Conservation (phyloP, 176 grass and related monocot species). For the maize (Zea mays) region Zm-B73-REFERENCE-NAM-5.0 NC_050101.1:177273001-177273500, state of each 20-base stretch:
- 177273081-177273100: constrained; percentile 47
- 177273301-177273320: constrained; percentile 56
- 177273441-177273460: constrained; percentile 22
- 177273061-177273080: constrained; percentile 76
- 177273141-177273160: constrained; percentile 76
- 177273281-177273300: constrained; percentile 60
- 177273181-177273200: constrained; percentile 48
- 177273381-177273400: constrained; percentile 52
- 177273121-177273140: constrained; percentile 57
- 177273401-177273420: constrained; percentile 71
- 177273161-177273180: constrained; percentile 83
- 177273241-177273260: constrained; percentile 53
- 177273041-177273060: constrained; percentile 73
- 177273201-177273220: constrained; percentile 30
- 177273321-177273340: constrained; percentile 52
- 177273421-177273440: constrained; percentile 58
- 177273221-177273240: constrained; percentile 67
- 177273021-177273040: constrained; percentile 73
- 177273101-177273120: constrained; percentile 70
- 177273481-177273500: constrained; percentile 68
- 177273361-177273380: constrained; percentile 47
- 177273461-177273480: constrained; percentile 47
- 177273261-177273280: constrained; percentile 59
- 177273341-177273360: constrained; percentile 37
- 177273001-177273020: constrained; percentile 76